Evolutionary conservation across 495 filamentous ascomycete species (phyloP), one percentile per base, ranked within the genome.

Genomic region (Hypomontagnella monticulosa): DNA sequence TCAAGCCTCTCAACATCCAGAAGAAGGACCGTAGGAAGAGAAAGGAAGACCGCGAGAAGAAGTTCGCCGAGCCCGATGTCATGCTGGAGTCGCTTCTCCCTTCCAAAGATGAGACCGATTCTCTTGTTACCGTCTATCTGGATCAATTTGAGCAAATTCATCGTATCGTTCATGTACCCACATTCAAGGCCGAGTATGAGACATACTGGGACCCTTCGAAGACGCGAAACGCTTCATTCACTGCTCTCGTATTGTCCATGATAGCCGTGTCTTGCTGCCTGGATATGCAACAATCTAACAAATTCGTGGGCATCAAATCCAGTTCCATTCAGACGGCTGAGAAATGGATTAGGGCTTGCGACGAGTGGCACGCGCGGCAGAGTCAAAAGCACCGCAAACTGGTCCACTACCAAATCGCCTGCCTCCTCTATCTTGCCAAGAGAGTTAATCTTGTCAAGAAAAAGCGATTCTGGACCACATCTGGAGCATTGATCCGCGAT

Each of bases 111-210:
- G 58, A 86, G 20, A 74, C 80, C 2, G 81, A 85, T 42, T 72
- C 71, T 4, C 71, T 85, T 1, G 70, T 85, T 11, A 64, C 77
- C 7, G 67, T 80, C 12, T 84, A 83, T 62, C 69, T 83, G 12
- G 62, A 73, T n/a, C 79, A 80, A 5, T 78, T 66, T 19, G 84
- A 85, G 55, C 74, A 77, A 2, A 58, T 81, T 9, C 69, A 86
- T 69, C 80, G 85, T 7, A 77, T 89, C 14, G 44, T 89, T 8
- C 86, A 89, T 58, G 69, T 86, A n/a, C 85, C 86, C 0, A 76
- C 77, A 0, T 89, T 83, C 58, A 66, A 68, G 16, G 70, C 69
- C 27, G 76, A 81, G 41, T 83, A 81, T 34, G 68, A 69, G 16
- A 53, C 62, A 15, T 80, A 76, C 54, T 81, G 77, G 78, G 72